phyloP scores from a whole-genome alignment of 192 early-diverging fungal species.

The Dissophora ornata region DNA sequence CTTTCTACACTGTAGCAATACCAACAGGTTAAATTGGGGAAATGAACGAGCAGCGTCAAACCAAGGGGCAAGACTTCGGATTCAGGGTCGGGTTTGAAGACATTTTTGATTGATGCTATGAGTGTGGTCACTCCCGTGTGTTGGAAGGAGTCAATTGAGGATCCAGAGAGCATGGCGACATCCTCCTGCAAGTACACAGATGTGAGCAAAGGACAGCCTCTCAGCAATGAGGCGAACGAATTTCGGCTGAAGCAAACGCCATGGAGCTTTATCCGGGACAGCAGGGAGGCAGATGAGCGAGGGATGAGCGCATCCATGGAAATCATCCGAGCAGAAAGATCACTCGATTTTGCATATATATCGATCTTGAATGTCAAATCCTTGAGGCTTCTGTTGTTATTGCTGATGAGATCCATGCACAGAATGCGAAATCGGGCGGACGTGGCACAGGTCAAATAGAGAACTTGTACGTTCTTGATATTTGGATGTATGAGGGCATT shows the following conservation, averaged over 20 bases:
- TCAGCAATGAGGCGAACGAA: slow-evolving; percentile 14
- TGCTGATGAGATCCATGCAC: slow-evolving; percentile 18
- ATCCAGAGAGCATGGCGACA: slow-evolving; percentile 5
- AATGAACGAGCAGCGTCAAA: slow-evolving; percentile 15
- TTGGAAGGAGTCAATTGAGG: slow-evolving; percentile 18
- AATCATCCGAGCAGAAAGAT: slow-evolving; percentile 1
- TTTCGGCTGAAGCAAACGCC: slow-evolving; percentile 10
- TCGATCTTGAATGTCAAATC: slow-evolving; percentile 4
- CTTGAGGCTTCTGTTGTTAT: slow-evolving; percentile 11
- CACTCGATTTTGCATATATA: neutral
- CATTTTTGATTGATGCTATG: slow-evolving; percentile 1
- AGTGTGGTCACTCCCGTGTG: slow-evolving; percentile 9
- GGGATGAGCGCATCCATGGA: slow-evolving; percentile 5
- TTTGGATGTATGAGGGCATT: slow-evolving; percentile 11
- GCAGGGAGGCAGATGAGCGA: neutral
- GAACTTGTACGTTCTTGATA: slow-evolving; percentile 14
- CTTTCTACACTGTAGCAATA: neutral
- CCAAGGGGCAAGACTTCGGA: neutral
- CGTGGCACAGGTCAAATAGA: neutral
- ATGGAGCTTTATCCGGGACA: neutral
- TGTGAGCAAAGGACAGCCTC: slow-evolving; percentile 13
- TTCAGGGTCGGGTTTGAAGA: slow-evolving; percentile 16
- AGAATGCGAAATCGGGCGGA: slow-evolving; percentile 1
- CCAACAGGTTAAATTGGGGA: slow-evolving; percentile 10
- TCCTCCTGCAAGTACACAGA: slow-evolving; percentile 4